Percentiles rank a stretch among this genome's conserved stretches.
These are phyloP conservation scores for Pyrus betulifolia DNA, from an alignment of 306 rosid genomes.

Conservation along the genomic window DNA sequence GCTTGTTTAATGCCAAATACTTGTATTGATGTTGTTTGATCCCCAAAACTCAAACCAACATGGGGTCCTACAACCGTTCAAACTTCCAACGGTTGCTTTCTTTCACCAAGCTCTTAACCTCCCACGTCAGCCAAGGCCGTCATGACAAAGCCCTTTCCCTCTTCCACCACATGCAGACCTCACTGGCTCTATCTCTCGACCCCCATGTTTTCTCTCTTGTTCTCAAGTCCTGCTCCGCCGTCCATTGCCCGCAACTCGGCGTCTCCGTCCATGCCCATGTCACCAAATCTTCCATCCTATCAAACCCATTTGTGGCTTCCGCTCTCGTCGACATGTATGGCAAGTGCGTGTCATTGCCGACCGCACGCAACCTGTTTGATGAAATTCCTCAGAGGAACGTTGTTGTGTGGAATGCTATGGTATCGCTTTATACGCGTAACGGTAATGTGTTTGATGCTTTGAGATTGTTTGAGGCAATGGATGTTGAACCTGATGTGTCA, in stretches of 20 bases:
- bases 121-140: conserved; percentile 38
- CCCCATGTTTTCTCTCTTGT: conserved; percentile 72
- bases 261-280: conserved; percentile 57
- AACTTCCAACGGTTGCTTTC: conserved; percentile 30
- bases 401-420: conserved; percentile 62
- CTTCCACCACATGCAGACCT: conserved; percentile 58
- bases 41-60: background rate
- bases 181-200: conserved; percentile 43
- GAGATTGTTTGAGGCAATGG: conserved; percentile 41
- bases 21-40: background rate
- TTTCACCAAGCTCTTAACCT: conserved; percentile 44
- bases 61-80: conserved; percentile 32
- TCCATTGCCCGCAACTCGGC: conserved; percentile 43
- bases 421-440: conserved; percentile 40
- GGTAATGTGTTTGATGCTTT: conserved; percentile 27
- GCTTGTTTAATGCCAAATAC: background rate
- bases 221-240: conserved; percentile 69
- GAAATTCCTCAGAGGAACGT: conserved; percentile 49
- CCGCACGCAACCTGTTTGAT: conserved; percentile 56
- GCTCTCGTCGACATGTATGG: conserved; percentile 61
- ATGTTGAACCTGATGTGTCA: conserved; percentile 38
- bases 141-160: conserved; percentile 49
- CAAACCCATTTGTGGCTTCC: conserved; percentile 44
- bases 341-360: conserved; percentile 31
- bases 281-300: conserved; percentile 39